Evolutionary conservation across 768 basidiomycete species (phyloP).

Genomic region (Lentinus tigrinus): DNA sequence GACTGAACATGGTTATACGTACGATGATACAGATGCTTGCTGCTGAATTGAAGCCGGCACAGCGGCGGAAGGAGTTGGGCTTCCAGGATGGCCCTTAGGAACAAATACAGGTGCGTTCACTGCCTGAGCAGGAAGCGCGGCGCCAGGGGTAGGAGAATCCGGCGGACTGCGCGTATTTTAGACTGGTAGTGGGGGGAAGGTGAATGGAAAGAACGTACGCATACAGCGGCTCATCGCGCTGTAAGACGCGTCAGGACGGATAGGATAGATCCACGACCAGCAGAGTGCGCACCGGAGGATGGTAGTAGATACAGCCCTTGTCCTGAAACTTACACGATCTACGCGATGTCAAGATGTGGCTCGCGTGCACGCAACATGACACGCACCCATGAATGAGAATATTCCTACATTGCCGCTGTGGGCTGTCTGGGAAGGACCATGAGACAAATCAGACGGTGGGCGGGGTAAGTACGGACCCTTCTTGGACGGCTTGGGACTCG

Average conservation of each 20-base stretch:
- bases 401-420: slow-evolving; percentile 85
- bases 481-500: slow-evolving; percentile 47
- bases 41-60: slow-evolving; percentile 13
- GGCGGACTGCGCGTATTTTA: slow-evolving; percentile 33
- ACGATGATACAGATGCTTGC: slow-evolving; percentile 13
- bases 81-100: slow-evolving; percentile 49
- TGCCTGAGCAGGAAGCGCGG: slow-evolving; percentile 56
- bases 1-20: not conserved
- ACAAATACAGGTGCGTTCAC: slow-evolving; percentile 86
- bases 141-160: slow-evolving; percentile 43
- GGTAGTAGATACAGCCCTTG: slow-evolving; percentile 82
- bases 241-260: slow-evolving; percentile 1
- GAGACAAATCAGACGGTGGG: slow-evolving; percentile 13
- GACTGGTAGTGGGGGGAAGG: not conserved
- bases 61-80: slow-evolving; percentile 13
- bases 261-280: slow-evolving; percentile 1
- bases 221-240: slow-evolving; percentile 26
- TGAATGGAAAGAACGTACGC: slow-evolving; percentile 24
- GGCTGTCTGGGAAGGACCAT: slow-evolving; percentile 47
- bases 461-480: slow-evolving; percentile 28
- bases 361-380: not conserved
- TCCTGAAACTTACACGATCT: slow-evolving; percentile 86
- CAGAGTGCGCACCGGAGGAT: slow-evolving; percentile 57
- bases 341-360: slow-evolving; percentile 2
- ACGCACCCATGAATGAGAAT: slow-evolving; percentile 86